Evolutionary conservation across 208 protist genomes (phyloP).

Genomic region (Acanthamoeba sp.): DNA sequence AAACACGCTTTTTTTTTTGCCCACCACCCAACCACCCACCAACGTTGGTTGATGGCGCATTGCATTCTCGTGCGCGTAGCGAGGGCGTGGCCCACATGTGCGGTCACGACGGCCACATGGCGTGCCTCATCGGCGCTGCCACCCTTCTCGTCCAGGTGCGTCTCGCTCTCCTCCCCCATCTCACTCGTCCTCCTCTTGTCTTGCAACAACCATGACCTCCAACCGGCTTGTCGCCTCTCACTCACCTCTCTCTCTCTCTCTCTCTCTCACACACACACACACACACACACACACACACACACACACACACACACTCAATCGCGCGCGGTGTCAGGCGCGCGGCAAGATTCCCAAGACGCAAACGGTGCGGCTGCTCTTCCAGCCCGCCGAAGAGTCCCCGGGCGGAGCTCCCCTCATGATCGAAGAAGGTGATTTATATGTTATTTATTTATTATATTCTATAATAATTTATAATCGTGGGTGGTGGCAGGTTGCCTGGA

Average conservation of each 20-base stretch:
- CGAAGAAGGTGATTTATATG: slow-evolving; percentile 66
- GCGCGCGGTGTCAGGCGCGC: background rate
- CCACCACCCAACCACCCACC: background rate
- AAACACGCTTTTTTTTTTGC: background rate
- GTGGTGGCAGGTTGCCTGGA: slow-evolving; percentile 1
- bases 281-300: too few species aligned
- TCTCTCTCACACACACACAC: too few species aligned
- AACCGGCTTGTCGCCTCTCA: background rate
- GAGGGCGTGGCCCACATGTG: slow-evolving; percentile 83
- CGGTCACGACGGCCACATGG: slow-evolving; percentile 85
- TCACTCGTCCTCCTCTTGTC: background rate
- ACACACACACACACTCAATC: too few species aligned
- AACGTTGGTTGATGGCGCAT: background rate
- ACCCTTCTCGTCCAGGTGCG: background rate
- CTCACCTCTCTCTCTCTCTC: too few species aligned
- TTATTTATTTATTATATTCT: background rate
- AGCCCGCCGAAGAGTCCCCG: slow-evolving; percentile 81
- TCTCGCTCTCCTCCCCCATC: background rate
- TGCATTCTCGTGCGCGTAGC: background rate
- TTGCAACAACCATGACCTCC: too few species aligned
- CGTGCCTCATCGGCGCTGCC: slow-evolving; percentile 75
- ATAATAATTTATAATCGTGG: background rate
- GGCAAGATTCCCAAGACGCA: slow-evolving; percentile 66
- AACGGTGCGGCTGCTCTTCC: slow-evolving; percentile 80
- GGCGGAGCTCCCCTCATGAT: slow-evolving; percentile 82